Evolutionary conservation across 352 stramenopile genomes (phyloP).

Genomic region (Globisporangium sylvaticum): DNA sequence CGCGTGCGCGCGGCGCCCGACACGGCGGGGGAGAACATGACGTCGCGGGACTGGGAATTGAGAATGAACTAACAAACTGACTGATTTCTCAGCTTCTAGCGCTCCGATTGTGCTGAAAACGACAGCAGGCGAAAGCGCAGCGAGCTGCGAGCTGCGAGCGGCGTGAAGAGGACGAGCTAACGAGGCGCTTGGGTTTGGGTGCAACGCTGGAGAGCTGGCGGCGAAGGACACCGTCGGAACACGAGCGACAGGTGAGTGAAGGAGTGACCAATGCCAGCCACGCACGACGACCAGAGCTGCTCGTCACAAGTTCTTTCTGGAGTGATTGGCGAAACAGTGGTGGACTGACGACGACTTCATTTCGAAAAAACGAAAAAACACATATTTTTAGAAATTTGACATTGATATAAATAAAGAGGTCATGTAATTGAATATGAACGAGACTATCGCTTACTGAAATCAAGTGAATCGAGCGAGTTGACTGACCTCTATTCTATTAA

Average conservation of each 20-base stretch:
- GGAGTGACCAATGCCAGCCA: neutral
- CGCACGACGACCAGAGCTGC: neutral
- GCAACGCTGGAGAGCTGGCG: neutral
- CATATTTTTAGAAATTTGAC: no score
- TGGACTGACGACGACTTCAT: neutral
- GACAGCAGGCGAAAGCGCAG: neutral
- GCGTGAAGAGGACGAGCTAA: neutral
- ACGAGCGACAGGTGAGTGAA: neutral
- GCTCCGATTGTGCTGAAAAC: neutral
- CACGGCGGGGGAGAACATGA: slow-evolving; percentile 63
- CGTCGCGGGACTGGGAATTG: neutral
- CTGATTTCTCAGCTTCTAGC: neutral
- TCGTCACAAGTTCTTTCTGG: neutral
- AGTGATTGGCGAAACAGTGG: slow-evolving; percentile 4
- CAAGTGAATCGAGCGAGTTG: no score
- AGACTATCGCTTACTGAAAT: no score
- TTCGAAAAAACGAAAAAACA: neutral
- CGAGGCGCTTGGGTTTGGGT: neutral
- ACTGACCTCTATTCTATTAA: no score
- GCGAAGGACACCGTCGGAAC: neutral
- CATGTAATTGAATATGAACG: no score
- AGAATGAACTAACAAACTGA: neutral
- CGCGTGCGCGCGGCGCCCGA: slow-evolving; percentile 49
- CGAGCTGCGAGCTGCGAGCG: no score
- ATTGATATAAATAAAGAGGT: no score